Conservation (phyloP, 2,329 filamentous ascomycete species). For the Penicillium sp. region DNA sequence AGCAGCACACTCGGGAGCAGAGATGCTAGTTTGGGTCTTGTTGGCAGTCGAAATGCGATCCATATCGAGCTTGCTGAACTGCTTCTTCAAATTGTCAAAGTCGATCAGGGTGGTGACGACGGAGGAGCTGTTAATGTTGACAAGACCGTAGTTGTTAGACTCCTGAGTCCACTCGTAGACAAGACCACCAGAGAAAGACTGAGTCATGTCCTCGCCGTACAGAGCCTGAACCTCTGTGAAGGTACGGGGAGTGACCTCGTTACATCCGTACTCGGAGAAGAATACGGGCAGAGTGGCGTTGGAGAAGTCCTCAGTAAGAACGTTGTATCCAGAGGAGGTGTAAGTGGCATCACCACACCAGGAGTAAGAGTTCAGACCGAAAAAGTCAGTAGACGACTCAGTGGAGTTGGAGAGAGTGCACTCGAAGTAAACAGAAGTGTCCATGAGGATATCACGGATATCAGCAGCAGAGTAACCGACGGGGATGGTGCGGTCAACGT, state of each 20-base stretch:
- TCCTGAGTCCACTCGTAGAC: conserved; percentile 54
- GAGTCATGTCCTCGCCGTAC: conserved; percentile 61
- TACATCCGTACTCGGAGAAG: conserved; percentile 69
- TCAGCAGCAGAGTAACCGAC: conserved; percentile 70
- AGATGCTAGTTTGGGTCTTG: conserved; percentile 54
- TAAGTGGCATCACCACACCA: conserved; percentile 64
- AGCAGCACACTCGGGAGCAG: conserved; percentile 64
- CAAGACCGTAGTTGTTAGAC: conserved; percentile 55
- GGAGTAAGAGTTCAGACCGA: conserved; percentile 68
- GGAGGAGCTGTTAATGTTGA: conserved; percentile 60
- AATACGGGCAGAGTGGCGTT: conserved; percentile 62
- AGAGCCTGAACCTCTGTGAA: conserved; percentile 63
- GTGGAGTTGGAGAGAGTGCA: conserved; percentile 54
- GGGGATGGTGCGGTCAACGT: conserved; percentile 59
- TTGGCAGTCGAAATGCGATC: conserved; percentile 64
- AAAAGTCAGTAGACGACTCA: conserved; percentile 61
- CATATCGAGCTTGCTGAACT: conserved; percentile 76
- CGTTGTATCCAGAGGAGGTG: conserved; percentile 55
- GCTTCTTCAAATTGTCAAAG: conserved; percentile 71
- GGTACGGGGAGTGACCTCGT: conserved; percentile 55
- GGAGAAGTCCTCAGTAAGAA: conserved; percentile 59
- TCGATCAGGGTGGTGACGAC: conserved; percentile 62
- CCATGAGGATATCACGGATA: conserved; percentile 59
- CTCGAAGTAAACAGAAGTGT: conserved; percentile 62
- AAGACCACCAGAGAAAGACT: conserved; percentile 58